Evolutionary conservation across 345 rosid species (phyloP).

Genomic region (Psidium friedrichsthalianum): DNA sequence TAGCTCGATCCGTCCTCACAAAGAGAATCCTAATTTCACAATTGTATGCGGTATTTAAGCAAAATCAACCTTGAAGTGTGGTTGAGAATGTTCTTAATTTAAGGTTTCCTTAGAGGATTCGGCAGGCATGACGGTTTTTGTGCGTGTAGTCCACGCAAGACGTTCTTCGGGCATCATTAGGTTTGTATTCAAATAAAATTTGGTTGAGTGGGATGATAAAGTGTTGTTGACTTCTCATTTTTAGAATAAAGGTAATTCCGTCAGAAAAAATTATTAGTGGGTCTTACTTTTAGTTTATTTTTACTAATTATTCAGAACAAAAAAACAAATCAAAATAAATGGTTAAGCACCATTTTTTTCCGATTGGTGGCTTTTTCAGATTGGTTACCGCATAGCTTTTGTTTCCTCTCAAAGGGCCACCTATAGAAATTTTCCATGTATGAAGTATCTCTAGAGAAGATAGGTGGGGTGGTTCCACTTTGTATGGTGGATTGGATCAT

Average conservation of each 20-base stretch:
- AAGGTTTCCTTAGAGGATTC: neutral
- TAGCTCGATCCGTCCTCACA: neutral
- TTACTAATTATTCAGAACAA: fast-evolving
- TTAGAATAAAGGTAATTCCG: neutral
- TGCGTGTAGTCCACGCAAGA: neutral
- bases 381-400: neutral
- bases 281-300: neutral
- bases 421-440: neutral
- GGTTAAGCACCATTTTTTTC: neutral
- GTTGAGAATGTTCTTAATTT: neutral
- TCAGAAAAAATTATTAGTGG: neutral
- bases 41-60: neutral
- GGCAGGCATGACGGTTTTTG: neutral
- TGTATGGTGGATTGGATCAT: neutral
- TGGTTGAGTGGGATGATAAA: neutral
- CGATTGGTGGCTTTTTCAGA: neutral
- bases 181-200: neutral
- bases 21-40: neutral
- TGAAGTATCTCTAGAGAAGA: neutral
- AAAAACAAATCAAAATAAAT: neutral
- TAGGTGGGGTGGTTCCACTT: neutral
- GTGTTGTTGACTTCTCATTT: neutral
- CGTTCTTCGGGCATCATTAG: neutral
- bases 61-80: neutral
- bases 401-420: neutral